Conservation (phyloP, 2,329 filamentous ascomycete species). For the Aspergillus versicolor region DNA sequence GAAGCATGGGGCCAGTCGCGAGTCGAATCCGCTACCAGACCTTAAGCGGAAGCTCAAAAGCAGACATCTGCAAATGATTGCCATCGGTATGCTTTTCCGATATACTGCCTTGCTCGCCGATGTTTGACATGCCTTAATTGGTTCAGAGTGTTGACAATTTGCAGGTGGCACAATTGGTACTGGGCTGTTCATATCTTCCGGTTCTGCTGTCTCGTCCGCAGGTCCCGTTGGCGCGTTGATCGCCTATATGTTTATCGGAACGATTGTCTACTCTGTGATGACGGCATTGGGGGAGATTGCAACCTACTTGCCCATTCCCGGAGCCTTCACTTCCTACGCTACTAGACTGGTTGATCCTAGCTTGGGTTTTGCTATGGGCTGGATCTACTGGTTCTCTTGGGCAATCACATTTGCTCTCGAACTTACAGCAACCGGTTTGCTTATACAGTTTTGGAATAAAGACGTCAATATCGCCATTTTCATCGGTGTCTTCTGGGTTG, state of each 20-base stretch:
- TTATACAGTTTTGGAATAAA: conserved; percentile 72
- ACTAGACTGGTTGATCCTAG: conserved; percentile 71
- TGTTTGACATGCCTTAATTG: neutral
- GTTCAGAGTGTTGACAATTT: neutral
- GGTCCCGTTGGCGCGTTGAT: conserved; percentile 68
- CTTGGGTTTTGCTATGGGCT: conserved; percentile 75
- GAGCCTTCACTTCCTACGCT: conserved; percentile 74
- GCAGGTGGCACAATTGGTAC: conserved; percentile 67
- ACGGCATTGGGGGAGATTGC: conserved; percentile 66
- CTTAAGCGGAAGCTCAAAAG: conserved; percentile 79
- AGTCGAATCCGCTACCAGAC: conserved; percentile 61
- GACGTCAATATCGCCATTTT: conserved; percentile 67
- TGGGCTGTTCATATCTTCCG: conserved; percentile 69
- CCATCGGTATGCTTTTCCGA: conserved; percentile 72
- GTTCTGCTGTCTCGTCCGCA: conserved; percentile 60
- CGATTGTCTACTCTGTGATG: conserved; percentile 76
- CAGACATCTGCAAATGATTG: conserved; percentile 96
- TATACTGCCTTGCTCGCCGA: neutral
- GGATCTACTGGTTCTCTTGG: conserved; percentile 83
- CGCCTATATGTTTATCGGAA: conserved; percentile 68
- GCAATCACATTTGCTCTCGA: conserved; percentile 71
- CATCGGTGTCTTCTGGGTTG: conserved; percentile 70
- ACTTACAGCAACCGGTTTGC: conserved; percentile 68
- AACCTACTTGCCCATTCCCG: conserved; percentile 72
- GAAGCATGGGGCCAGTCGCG: conserved; percentile 36